A percentile compares a stretch with the other conserved stretches of the same genome.
These are phyloP conservation scores for Neurospora sp. DNA, from an alignment of 495 filamentous ascomycete species.

Conservation along the genomic window DNA sequence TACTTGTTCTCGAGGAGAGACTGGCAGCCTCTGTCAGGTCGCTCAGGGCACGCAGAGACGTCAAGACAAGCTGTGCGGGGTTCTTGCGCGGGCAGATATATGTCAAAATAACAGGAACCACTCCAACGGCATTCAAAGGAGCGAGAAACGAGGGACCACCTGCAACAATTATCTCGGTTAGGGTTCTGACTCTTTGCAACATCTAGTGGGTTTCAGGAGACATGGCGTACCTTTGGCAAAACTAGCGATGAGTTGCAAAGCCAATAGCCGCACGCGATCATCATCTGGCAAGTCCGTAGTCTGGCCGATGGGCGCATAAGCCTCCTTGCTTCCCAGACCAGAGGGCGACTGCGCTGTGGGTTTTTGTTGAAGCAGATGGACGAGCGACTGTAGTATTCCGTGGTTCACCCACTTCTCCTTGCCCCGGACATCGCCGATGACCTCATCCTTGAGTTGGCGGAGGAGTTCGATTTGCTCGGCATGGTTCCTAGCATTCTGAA, in stretches of 20 bases:
- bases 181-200: background rate
- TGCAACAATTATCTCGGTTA: constrained; percentile 26
- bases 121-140: constrained; percentile 56
- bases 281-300: constrained; percentile 33
- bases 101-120: constrained; percentile 55
- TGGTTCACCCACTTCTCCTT: constrained; percentile 65
- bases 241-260: constrained; percentile 69
- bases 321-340: constrained; percentile 26
- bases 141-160: constrained; percentile 71
- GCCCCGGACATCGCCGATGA: constrained; percentile 77
- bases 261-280: constrained; percentile 62
- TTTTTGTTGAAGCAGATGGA: constrained; percentile 42
- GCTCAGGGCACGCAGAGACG: constrained; percentile 64
- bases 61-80: constrained; percentile 53
- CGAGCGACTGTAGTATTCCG: constrained; percentile 60
- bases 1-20: constrained; percentile 22
- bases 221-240: constrained; percentile 61
- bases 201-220: background rate
- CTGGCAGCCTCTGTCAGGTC: constrained; percentile 58
- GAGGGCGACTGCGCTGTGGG: constrained; percentile 19
- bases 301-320: constrained; percentile 14
- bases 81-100: constrained; percentile 55
- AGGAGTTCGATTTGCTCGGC: constrained; percentile 55
- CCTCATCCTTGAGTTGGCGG: constrained; percentile 70
- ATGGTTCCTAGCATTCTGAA: constrained; percentile 49